Conservation (phyloP, 306 rosid species). For the Lathyrus aphaca region DNA sequence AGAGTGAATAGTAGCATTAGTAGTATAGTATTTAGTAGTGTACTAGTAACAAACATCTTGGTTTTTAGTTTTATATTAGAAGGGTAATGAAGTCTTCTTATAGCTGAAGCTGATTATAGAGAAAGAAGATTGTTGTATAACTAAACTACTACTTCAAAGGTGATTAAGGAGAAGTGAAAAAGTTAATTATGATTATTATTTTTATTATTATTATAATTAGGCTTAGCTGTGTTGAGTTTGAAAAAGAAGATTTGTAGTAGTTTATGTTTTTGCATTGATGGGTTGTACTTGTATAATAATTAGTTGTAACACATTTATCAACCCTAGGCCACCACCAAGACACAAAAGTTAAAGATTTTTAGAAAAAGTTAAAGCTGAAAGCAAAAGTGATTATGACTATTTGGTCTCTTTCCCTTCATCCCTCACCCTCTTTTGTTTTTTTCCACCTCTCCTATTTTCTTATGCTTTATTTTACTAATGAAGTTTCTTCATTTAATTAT, state of each 20-base stretch:
- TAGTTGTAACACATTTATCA: slow-evolving; percentile 49
- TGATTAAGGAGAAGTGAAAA: slow-evolving; percentile 38
- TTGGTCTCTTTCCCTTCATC: slow-evolving; percentile 16
- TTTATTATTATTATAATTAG: slow-evolving; percentile 34
- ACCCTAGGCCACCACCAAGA: slow-evolving; percentile 41
- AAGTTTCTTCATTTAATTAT: background rate
- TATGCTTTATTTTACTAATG: background rate
- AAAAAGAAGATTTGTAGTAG: slow-evolving; percentile 33
- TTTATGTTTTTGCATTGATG: slow-evolving; percentile 31
- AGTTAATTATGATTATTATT: slow-evolving; percentile 24
- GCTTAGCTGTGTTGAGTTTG: slow-evolving; percentile 35
- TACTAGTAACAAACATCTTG: background rate
- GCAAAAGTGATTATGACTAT: slow-evolving; percentile 46
- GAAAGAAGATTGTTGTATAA: slow-evolving; percentile 40
- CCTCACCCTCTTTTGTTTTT: background rate
- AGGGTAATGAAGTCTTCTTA: slow-evolving; percentile 58
- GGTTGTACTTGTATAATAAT: slow-evolving; percentile 41
- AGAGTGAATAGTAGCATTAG: slow-evolving; percentile 31
- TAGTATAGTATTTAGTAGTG: slow-evolving; percentile 13
- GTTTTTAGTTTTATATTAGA: slow-evolving; percentile 41
- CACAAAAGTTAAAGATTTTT: slow-evolving; percentile 48
- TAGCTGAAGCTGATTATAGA: slow-evolving; percentile 55
- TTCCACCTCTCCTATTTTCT: background rate
- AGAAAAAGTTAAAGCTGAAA: slow-evolving; percentile 45
- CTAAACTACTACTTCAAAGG: slow-evolving; percentile 42